phyloP scores from a whole-genome alignment of 2,329 filamentous ascomycete species.

The Cercospora canescens region DNA sequence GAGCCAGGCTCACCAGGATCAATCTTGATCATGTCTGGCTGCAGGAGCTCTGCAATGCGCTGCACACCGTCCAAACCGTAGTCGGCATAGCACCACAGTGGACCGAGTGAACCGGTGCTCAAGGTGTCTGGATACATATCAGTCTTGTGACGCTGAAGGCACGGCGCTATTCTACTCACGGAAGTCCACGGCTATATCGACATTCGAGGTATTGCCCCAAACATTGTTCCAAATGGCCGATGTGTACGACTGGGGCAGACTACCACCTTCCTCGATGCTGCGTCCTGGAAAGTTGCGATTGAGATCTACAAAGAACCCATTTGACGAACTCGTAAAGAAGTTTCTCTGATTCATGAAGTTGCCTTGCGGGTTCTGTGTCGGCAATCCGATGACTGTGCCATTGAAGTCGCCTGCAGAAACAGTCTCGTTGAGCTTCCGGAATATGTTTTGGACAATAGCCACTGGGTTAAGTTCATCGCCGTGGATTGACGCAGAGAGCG shows the following conservation, averaged over 20 bases:
- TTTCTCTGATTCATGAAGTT: constrained; percentile 43
- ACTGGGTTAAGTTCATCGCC: constrained; percentile 43
- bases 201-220: constrained; percentile 40
- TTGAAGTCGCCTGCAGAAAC: constrained; percentile 30
- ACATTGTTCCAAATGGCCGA: constrained; percentile 42
- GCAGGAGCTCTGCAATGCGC: constrained; percentile 16
- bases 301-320: constrained; percentile 57
- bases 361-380: constrained; percentile 41
- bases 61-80: constrained; percentile 40
- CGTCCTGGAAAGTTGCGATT: constrained; percentile 65
- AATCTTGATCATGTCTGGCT: too few species aligned
- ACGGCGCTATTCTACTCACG: constrained; percentile 11
- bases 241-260: constrained; percentile 22
- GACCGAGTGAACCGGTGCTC: constrained; percentile 38
- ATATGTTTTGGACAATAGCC: constrained; percentile 39
- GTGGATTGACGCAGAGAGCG: constrained; percentile 41
- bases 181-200: constrained; percentile 42
- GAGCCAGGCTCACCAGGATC: too few species aligned
- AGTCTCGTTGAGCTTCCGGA: constrained; percentile 39
- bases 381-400: constrained; percentile 39
- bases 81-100: constrained; percentile 43
- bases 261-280: constrained; percentile 24
- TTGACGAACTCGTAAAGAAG: constrained; percentile 36
- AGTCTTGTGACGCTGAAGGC: not conserved
- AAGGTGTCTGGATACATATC: constrained; percentile 32